Conservation (phyloP, 306 rosid genomes). For the Cucumis melo region DNA sequence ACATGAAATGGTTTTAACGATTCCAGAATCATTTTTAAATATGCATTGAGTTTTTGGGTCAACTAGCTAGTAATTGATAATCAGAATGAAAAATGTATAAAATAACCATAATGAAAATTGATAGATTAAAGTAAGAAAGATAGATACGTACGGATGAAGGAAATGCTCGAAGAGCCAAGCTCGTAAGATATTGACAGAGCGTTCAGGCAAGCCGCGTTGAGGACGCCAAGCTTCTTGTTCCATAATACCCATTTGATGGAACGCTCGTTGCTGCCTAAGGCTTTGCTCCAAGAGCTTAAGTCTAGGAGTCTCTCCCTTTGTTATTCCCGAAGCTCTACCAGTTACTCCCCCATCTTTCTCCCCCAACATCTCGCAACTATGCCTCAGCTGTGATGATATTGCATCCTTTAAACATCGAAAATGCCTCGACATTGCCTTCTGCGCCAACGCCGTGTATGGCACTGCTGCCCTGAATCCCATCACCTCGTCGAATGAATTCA, state of each 20-base stretch:
- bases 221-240: slow-evolving; percentile 99
- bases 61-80: no score
- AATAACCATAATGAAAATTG: no score
- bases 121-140: not conserved
- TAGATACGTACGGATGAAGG: slow-evolving; percentile 80
- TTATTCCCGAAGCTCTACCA: slow-evolving; percentile 42
- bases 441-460: slow-evolving; percentile 79
- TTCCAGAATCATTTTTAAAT: no score
- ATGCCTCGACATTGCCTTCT: slow-evolving; percentile 89
- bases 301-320: slow-evolving; percentile 95
- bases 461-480: slow-evolving; percentile 87
- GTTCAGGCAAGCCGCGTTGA: slow-evolving; percentile 92
- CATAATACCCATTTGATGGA: slow-evolving; percentile 90
- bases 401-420: slow-evolving; percentile 87
- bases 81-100: not conserved
- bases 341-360: slow-evolving; percentile 60
- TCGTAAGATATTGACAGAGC: slow-evolving; percentile 85
- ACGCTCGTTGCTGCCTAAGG: slow-evolving; percentile 82
- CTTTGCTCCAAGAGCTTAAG: slow-evolving; percentile 72
- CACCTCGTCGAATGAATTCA: slow-evolving; percentile 71
- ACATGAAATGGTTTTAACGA: no score
- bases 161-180: slow-evolving; percentile 99
- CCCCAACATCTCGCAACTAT: slow-evolving; percentile 62
- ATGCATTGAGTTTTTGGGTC: no score
- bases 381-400: slow-evolving; percentile 46